Evolutionary conservation across 2,329 filamentous ascomycete genomes (phyloP).

Genomic region (Ophiostoma pallidulum): DNA sequence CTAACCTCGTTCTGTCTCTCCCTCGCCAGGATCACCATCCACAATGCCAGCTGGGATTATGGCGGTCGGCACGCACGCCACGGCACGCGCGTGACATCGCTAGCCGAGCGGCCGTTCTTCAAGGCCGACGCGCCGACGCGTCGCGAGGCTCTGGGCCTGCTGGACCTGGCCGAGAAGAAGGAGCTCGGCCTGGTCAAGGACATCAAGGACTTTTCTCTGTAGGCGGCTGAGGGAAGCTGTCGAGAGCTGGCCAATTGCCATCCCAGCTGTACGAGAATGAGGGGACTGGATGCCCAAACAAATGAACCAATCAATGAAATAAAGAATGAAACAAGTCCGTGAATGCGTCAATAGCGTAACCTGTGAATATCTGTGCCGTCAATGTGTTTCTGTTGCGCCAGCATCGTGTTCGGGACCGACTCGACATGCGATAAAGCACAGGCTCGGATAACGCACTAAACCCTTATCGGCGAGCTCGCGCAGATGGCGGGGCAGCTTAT

Average conservation of each 20-base stretch:
- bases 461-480: not conserved
- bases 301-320: too few relatives aligned
- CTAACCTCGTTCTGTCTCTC: not conserved
- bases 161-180: constrained; percentile 42
- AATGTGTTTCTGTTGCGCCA: too few relatives aligned
- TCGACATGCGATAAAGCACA: too few relatives aligned
- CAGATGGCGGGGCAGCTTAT: not conserved
- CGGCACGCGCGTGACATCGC: constrained; percentile 59
- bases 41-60: constrained; percentile 68
- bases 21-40: constrained; percentile 52
- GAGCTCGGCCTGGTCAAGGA: constrained; percentile 12
- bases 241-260: too few relatives aligned
- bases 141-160: constrained; percentile 55
- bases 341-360: too few relatives aligned
- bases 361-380: too few relatives aligned
- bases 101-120: constrained; percentile 65
- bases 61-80: constrained; percentile 57
- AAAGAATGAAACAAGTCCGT: too few relatives aligned
- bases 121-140: constrained; percentile 54
- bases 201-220: constrained; percentile 15
- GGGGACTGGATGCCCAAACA: too few relatives aligned
- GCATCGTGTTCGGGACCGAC: too few relatives aligned
- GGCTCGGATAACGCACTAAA: too few relatives aligned
- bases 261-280: too few relatives aligned
- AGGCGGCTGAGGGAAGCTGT: not conserved